Evolutionary conservation across 345 rosid genomes (phyloP).

Genomic region (Microthlaspi erraticum): DNA sequence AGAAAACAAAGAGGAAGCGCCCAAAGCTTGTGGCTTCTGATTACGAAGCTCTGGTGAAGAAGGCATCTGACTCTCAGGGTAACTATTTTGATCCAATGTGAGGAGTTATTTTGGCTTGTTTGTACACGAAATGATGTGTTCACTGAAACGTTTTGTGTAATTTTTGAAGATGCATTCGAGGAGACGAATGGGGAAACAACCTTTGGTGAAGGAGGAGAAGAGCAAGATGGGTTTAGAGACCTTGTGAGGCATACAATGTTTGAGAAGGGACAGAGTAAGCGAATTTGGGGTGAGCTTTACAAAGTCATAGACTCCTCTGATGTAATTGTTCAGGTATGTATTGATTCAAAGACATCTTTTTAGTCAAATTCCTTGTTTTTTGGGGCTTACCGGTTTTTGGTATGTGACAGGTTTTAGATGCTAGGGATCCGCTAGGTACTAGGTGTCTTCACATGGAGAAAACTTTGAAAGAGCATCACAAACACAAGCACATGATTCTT

Average conservation of each 20-base stretch:
- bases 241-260: slow-evolving; percentile 95
- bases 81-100: not conserved
- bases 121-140: slow-evolving; percentile 3
- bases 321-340: slow-evolving; percentile 85
- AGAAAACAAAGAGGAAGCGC: slow-evolving; percentile 74
- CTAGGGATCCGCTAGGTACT: slow-evolving; percentile 93
- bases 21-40: slow-evolving; percentile 83
- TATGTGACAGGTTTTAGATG: slow-evolving; percentile 85
- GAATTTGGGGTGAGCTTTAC: slow-evolving; percentile 99
- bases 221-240: slow-evolving; percentile 83
- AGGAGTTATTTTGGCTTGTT: not conserved
- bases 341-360: not conserved
- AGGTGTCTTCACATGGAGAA: slow-evolving; percentile 88
- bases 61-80: slow-evolving; percentile 91
- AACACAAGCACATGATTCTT: slow-evolving; percentile 88
- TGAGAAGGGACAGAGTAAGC: slow-evolving; percentile 98
- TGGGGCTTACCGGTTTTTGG: slow-evolving; percentile 7
- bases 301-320: slow-evolving; percentile 97
- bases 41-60: slow-evolving; percentile 78
- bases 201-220: slow-evolving; percentile 58
- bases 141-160: not conserved
- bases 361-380: not conserved
- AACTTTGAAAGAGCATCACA: slow-evolving; percentile 92
- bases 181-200: slow-evolving; percentile 51
- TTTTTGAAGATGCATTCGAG: slow-evolving; percentile 68